Base-by-base conservation (phyloP, 441 rosid species). In the Pelargonium citronellum region DNA sequence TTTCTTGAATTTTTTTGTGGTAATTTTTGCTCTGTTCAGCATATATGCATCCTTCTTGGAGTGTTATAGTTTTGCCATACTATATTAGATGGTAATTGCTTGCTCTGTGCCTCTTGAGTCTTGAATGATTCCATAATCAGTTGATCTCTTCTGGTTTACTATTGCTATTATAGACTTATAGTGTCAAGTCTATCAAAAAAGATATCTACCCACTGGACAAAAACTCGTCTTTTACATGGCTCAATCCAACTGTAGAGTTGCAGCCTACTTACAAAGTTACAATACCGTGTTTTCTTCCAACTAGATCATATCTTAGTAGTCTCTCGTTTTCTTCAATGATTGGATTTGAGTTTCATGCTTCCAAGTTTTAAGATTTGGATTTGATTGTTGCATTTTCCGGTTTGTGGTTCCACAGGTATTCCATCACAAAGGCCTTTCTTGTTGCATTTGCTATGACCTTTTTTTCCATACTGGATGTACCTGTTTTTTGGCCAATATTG, bases 401-500 rank as follows among this genome's bases (percentile, higher is more conserved):
- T 17, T 19, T 30, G 37, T 30, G 37, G 37, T 17, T 6, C 30
- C 8, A 58, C 78, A 85, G 93, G 90, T 83, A 90, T 74, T 77
- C 91, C 68, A 81, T 90, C 75, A 90, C 90, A 20, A 86, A 85
- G 81, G 93, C 96, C 5, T 79, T 84, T 73, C 78, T 81, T 71
- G 77, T 88, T 19, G 91, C 90, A n/a, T 84, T 87, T 67, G 55
- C 81, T 24, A 84, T 90, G 91, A 88, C 93, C 47, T 88, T 87
- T 77, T 83, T 88, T 71, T 82, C 89, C 13, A 64, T 87, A 51
- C 83, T 90, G 67, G 93, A 88, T 66, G 86, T 90, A 17, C 93
- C 91, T 17, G 86, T 83, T 44, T 88, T 90, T 75, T 87, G 96
- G 96, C 94, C 91, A 7, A 84, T 88, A 76, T 69, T 90, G 55